Evolutionary conservation across 345 rosid species (phyloP), one percentile per base, ranked within the genome.

Genomic region (Eucalyptus polyanthemos): DNA sequence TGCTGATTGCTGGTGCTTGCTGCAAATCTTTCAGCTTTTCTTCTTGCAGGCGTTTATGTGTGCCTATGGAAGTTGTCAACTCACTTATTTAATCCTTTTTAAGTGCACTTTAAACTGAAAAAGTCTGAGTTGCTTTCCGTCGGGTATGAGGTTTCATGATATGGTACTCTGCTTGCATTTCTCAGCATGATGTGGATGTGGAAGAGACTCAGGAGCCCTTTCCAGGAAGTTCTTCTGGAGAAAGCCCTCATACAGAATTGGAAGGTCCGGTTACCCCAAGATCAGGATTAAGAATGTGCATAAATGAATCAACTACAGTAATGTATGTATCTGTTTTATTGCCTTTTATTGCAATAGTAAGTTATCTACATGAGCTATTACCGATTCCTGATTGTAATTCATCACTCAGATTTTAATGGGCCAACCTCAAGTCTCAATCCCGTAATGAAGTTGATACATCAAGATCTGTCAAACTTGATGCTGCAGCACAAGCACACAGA

Each of bases 281-380:
- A 76, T 96, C 95, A 14, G 96, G 95, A 89, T 90, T 97, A 93
- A 93, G 99, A 94, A 95, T 88, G 91, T 25, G 95, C 94, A 99
- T 96, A 89, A 93, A 95, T 80, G 42, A 54, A 56, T 47, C 31
- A 37, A 24, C 67, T 72, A 21, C 54, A 21, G 9, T 58, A 80
- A 42, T 65, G 8, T 51, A 86, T 72, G 49, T 89, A 29, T 87
- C 76, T 81, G 42, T 53, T 90, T 87, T 90, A 54, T 62, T 19
- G 42, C 87, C 12, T 54, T 51, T 76, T n/a, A 50, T 47, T 34
- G 8, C 12, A 15, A 69, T 34, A 34, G 11, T 34, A 31, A 31
- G 80, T 67, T 25, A 49, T 29, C 37, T n/a, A 11, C 87, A 49
- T 49, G 7, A 67, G 80, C 42, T 67, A 67, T 67, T 67, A 67